Evolutionary conservation across 345 rosid genomes (phyloP), one percentile per base, ranked within the genome.

Genomic region (Erodium maritimum): DNA sequence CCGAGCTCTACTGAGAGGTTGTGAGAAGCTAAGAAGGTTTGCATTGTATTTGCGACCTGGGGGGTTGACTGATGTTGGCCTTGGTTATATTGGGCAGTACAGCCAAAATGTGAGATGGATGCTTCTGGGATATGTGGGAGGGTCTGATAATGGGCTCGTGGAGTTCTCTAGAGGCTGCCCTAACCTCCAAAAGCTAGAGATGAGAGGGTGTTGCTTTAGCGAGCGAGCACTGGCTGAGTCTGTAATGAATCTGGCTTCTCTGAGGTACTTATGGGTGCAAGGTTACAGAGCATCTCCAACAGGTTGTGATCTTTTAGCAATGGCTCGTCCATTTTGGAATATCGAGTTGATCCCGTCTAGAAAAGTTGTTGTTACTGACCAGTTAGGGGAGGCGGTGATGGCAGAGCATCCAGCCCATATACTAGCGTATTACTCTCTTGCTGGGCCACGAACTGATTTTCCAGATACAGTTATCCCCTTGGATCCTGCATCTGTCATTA

Each of bases 261-360:
- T 94, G 65, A 87, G 99, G 74, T 94, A 87, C 63, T 64, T 94
- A 25, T 94, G 99, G 99, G 95, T 94, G 59, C 97, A 94, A 67
- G 97, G 99, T 0, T 94, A 90, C 50, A 66, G 84, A 78, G 79
- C 68, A 62, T 75, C 91, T 4, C 1, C 55, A 18, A 54, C 67
- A 0, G 84, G 88, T 23, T 81, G 59, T 46, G 97, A 81, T 67
- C 78, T 94, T 23, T 59, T 77, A 66, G 59, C 75, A 33, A 88
- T 88, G 96, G 80, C 79, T 66, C 75, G 94, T 54, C 96, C 96
- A 0, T 82, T 73, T 63, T 88, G 96, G 96, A 88, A 88, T 57
- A 85, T 88, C 0, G 96, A 88, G 75, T 69, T 85, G 66, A 85
- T 86, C 20, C 88, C 81, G 29, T 55, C 82, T 0, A 71, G 90